Evolutionary conservation across 2,329 filamentous ascomycete genomes (phyloP).

Genomic region (Ceratocystis destructans): DNA sequence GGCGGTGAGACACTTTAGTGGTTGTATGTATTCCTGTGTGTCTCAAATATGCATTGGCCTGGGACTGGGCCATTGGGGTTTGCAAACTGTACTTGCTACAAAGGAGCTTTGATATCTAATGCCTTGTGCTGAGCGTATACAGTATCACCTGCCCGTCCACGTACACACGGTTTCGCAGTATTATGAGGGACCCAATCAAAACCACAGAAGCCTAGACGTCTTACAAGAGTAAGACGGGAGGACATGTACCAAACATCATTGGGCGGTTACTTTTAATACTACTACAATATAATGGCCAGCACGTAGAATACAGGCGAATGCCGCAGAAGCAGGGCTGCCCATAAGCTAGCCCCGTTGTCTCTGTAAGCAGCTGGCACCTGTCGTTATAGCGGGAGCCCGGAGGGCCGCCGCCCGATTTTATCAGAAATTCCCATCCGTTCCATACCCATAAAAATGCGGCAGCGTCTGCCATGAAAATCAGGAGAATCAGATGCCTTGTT

Average conservation of each 20-base stretch:
- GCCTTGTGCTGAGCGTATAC: not conserved
- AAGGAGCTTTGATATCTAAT: not conserved
- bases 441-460: not conserved
- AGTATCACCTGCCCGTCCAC: not conserved
- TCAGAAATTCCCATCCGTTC: not conserved
- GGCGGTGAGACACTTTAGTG: not conserved
- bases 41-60: slow-evolving; percentile 3
- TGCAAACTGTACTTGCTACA: not conserved
- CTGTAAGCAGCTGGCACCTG: too few relatives aligned
- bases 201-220: not conserved
- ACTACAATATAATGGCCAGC: not conserved
- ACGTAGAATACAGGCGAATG: not conserved
- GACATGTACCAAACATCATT: not conserved
- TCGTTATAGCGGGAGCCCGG: not conserved
- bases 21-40: slow-evolving; percentile 1
- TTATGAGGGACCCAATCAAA: not conserved
- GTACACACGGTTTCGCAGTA: not conserved
- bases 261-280: not conserved
- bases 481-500: not conserved
- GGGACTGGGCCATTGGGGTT: not conserved
- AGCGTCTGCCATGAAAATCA: not conserved
- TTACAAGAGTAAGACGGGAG: not conserved
- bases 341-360: too few relatives aligned
- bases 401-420: not conserved
- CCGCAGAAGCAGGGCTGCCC: not conserved